Conservation (phyloP, 2,329 filamentous ascomycete species). For the Sporothrix pseudoabietina region DNA sequence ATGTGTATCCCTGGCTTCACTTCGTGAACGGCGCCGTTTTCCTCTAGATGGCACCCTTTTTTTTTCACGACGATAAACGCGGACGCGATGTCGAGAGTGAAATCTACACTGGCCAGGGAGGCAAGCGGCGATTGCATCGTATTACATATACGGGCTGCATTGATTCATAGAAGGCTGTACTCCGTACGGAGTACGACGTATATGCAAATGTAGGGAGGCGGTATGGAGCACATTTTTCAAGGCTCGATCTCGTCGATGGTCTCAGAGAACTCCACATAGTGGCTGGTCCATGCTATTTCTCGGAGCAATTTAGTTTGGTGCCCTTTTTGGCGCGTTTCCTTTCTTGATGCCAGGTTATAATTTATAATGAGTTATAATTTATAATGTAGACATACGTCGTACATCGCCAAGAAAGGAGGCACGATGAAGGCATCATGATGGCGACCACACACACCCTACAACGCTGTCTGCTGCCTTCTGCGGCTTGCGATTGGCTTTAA, state of each 20-base stretch:
- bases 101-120: conserved; percentile 1
- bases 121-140: background rate
- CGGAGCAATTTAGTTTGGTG: background rate
- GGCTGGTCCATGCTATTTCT: background rate
- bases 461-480: background rate
- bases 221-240: background rate
- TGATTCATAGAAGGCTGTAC: background rate
- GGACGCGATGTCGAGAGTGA: background rate
- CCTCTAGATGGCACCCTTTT: background rate
- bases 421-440: background rate
- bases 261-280: too few relatives aligned
- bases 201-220: background rate
- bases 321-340: background rate
- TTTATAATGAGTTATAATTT: background rate
- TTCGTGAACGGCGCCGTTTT: background rate
- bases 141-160: background rate
- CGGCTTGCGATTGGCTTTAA: background rate
- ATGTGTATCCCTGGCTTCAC: background rate
- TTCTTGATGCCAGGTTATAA: background rate
- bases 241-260: background rate
- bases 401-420: background rate
- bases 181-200: too few relatives aligned
- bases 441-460: too few relatives aligned
- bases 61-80: background rate
- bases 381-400: background rate